Evolutionary conservation across 371 early-diverging fungal genomes (phyloP).

Genomic region (Saksenaea oblongispora): DNA sequence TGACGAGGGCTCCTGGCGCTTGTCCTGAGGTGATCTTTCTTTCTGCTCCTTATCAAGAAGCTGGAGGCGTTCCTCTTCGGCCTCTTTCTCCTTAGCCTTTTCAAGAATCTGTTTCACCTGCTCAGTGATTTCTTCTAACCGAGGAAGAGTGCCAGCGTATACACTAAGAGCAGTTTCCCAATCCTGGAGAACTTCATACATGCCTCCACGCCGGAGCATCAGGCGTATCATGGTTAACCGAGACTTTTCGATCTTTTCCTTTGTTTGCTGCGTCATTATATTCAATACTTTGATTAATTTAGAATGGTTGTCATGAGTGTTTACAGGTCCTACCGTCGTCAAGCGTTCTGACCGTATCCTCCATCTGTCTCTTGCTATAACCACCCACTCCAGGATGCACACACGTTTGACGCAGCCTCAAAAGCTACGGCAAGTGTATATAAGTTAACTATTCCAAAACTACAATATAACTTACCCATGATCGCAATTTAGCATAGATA

Average conservation of each 20-base stretch:
- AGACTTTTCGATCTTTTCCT: conserved; percentile 20
- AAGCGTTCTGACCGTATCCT: conserved; percentile 18
- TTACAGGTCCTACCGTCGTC: conserved; percentile 17
- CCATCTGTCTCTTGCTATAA: conserved; percentile 5
- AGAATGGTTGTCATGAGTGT: neutral
- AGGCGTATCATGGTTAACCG: conserved; percentile 10
- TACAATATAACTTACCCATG: conserved; percentile 21
- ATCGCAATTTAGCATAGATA: conserved; percentile 15
- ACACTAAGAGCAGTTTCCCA: conserved; percentile 15
- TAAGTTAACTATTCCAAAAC: neutral
- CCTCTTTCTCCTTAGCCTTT: conserved; percentile 18
- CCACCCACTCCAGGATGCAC: conserved; percentile 37
- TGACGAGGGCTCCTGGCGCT: neutral
- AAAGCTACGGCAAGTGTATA: conserved; percentile 17
- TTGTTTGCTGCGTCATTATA: conserved; percentile 44
- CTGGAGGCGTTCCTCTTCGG: neutral
- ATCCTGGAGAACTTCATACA: conserved; percentile 29
- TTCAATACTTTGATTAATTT: conserved; percentile 40
- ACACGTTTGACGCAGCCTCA: conserved; percentile 37
- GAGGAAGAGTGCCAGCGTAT: conserved; percentile 15
- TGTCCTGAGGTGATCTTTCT: neutral
- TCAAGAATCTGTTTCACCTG: conserved; percentile 7
- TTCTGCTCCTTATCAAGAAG: neutral
- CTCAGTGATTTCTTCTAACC: conserved; percentile 10
- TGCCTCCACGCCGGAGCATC: conserved; percentile 28